Evolutionary conservation across 441 rosid species (phyloP), one percentile per base, ranked within the genome.

Genomic region (Eutrema salsugineum): DNA sequence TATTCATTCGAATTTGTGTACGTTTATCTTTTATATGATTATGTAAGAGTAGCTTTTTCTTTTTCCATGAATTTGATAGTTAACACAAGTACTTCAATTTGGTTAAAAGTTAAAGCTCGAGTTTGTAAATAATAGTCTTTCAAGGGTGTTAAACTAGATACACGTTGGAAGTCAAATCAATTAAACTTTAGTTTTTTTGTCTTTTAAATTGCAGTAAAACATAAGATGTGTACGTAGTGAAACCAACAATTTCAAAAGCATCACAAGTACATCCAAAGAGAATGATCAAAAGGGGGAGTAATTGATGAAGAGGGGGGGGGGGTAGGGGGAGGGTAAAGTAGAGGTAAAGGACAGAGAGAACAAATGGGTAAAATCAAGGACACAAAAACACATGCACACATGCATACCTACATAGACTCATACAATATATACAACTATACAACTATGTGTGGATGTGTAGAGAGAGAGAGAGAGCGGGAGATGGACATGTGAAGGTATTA

Each of bases 401-500:
- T 44, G 48, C 22, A 73, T 42, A 20, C 60, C 58, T 73, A 38
- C 75, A 28, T 32, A 53, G n/a, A 51, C 44, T 30, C 72, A 50
- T 53, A 66, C 27, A 67, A 35, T 39, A 49, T 46, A 65, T 46
- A 56, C 15, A 64, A 17, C 56, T 55, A 57, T 65, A 57, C 27
- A 66, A 30, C 35, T 53, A 44, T 75, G 43, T 68, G 51, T 61
- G 62, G 46, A 49, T 66, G 30, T 66, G n/a, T 39, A 42, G 49
- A 66, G 70, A 66, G 54, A 54, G 48, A 59, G 24, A 22, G 71
- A 55, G 47, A 53, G 46, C 24, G 24, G 17, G 55, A 24, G 70
- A 75, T 75, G 78, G 55, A 24, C 74, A 75, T 75, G 78, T 75
- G 78, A 75, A 54, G 30, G 24, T 72, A 75, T 75, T 68, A 75